A percentile compares a stretch with the other conserved stretches of the same genome.
Conservation (phyloP, 129 eudicot genomes). For the Chrysanthemum lavandulifolium region DNA sequence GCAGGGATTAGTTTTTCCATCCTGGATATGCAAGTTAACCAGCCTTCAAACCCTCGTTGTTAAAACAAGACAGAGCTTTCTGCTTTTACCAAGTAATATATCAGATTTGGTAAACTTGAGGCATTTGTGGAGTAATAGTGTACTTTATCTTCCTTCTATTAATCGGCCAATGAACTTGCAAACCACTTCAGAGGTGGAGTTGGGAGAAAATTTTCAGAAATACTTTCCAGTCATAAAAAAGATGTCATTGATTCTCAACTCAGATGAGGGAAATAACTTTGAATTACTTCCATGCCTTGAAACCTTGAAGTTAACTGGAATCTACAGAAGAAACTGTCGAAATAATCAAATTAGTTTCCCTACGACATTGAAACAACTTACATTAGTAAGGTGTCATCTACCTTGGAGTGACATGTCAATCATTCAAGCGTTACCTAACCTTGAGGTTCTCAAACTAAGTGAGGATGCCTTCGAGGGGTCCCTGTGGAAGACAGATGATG, state of each 20-base stretch:
- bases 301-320: background rate
- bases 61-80: rapidly evolving
- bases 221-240: constrained; percentile 15
- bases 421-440: background rate
- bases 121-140: constrained; percentile 11
- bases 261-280: background rate
- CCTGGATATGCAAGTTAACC: constrained; percentile 9
- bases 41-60: constrained; percentile 16
- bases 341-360: background rate
- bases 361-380: background rate
- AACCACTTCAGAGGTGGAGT: background rate
- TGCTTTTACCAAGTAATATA: background rate
- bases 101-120: constrained; percentile 20
- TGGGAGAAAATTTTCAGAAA: background rate
- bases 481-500: background rate
- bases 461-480: background rate
- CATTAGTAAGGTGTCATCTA: background rate
- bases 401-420: background rate
- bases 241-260: background rate
- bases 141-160: background rate
- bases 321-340: background rate
- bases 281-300: background rate
- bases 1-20: background rate
- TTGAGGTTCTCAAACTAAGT: background rate
- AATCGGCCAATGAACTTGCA: constrained; percentile 19